Percentiles rank a stretch among this genome's conserved stretches.
These are phyloP conservation scores for Paramecium biaurelia DNA, from an alignment of 73 alveolate genomes.

Conservation along the genomic window DNA sequence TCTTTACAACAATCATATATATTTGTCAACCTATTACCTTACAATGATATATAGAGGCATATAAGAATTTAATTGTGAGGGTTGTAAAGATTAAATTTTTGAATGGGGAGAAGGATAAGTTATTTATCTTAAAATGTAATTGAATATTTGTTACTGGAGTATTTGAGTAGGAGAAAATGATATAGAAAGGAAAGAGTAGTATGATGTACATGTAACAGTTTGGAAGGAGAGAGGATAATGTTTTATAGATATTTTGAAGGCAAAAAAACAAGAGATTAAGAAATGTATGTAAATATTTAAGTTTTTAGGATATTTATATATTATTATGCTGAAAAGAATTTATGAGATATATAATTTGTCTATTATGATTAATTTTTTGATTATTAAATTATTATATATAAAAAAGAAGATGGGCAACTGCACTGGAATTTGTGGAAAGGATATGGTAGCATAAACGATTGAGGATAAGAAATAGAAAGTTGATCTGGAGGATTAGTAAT, in stretches of 20 bases:
- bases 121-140: too few species aligned
- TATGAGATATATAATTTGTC: background rate
- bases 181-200: background rate
- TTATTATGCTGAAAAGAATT: background rate
- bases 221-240: background rate
- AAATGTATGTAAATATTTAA: too few species aligned
- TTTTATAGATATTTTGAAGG: background rate
- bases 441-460: constrained; percentile 15
- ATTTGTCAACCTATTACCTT: too few species aligned
- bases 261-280: background rate
- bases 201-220: too few species aligned
- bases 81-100: too few species aligned
- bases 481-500: background rate
- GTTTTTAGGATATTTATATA: too few species aligned
- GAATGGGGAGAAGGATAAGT: too few species aligned
- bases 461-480: background rate
- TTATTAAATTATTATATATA: background rate
- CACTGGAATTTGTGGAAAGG: constrained; percentile 50
- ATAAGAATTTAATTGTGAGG: too few species aligned
- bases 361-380: background rate
- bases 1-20: too few species aligned
- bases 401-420: constrained; percentile 32
- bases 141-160: background rate
- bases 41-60: too few species aligned
- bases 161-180: background rate